phyloP scores from a whole-genome alignment of 345 rosid genomes.

The Nasturtium officinale region DNA sequence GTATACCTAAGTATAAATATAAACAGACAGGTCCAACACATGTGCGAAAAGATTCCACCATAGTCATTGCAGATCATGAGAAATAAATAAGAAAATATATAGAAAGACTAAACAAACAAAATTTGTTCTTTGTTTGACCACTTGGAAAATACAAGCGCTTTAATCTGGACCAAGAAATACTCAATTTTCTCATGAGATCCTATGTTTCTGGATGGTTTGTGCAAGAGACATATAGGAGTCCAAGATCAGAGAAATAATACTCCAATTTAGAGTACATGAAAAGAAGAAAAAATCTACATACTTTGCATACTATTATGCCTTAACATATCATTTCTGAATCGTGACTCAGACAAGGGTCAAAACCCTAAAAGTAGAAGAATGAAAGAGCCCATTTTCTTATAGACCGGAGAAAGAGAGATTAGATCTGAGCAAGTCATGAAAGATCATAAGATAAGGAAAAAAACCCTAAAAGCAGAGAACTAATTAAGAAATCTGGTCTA shows the following conservation, averaged over 20 bases:
- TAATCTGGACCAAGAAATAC: conserved; percentile 15
- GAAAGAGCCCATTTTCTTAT: background rate
- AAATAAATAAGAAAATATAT: conserved; percentile 14
- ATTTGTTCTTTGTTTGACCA: conserved; percentile 36
- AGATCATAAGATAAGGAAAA: conserved; percentile 5
- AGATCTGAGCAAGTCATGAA: conserved; percentile 24
- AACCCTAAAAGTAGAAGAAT: conserved; percentile 28
- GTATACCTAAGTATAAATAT: background rate
- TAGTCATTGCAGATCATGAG: conserved; percentile 35
- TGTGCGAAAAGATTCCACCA: conserved; percentile 41
- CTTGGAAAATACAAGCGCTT: conserved; percentile 18
- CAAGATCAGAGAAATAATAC: conserved; percentile 17
- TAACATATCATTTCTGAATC: background rate
- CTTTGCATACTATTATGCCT: background rate
- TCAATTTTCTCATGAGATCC: conserved; percentile 30
- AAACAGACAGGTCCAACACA: conserved; percentile 36
- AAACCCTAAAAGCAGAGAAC: conserved; percentile 30
- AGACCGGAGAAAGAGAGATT: background rate
- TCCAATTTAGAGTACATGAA: background rate
- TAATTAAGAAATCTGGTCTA: background rate
- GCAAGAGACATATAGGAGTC: conserved; percentile 12
- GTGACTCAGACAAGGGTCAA: background rate
- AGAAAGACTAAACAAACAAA: conserved; percentile 18
- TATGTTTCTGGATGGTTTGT: conserved; percentile 17
- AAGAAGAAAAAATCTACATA: conserved; percentile 5